Evolutionary conservation across 2,329 filamentous ascomycete genomes (phyloP).

Genomic region (Alternaria hordeiaustralica): DNA sequence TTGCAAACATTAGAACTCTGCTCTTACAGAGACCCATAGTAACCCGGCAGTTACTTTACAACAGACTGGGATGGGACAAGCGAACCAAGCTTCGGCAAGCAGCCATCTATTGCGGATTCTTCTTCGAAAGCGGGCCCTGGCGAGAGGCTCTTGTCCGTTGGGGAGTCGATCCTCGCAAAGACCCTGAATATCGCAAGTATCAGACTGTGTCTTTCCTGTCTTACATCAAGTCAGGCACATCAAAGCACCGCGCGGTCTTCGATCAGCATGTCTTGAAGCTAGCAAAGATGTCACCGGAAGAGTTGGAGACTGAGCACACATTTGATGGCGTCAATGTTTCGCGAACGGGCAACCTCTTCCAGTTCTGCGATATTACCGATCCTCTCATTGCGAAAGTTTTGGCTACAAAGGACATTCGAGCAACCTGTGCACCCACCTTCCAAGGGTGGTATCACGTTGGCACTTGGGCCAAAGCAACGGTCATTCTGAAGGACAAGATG

Average conservation of each 20-base stretch:
- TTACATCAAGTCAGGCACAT: conserved; percentile 37
- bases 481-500: conserved; percentile 88
- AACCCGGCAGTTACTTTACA: conserved; percentile 82
- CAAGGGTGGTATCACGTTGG: conserved; percentile 89
- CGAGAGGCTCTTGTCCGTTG: conserved; percentile 85
- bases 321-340: conserved; percentile 81
- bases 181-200: conserved; percentile 79
- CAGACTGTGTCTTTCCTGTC: conserved; percentile 70
- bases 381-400: conserved; percentile 73
- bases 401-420: conserved; percentile 61
- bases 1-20: conserved; percentile 68
- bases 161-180: conserved; percentile 81
- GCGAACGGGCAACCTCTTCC: conserved; percentile 88
- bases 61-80: conserved; percentile 66
- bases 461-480: conserved; percentile 81
- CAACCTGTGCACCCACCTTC: conserved; percentile 52
- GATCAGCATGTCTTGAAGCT: conserved; percentile 35
- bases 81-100: conserved; percentile 71
- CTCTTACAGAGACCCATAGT: conserved; percentile 81
- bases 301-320: conserved; percentile 62
- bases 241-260: conserved; percentile 33
- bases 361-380: conserved; percentile 90
- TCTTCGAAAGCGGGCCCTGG: conserved; percentile 92
- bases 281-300: conserved; percentile 26
- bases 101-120: conserved; percentile 85